phyloP scores from a whole-genome alignment of 106 monocot genomes.

The Platanthera guangdongensis region DNA sequence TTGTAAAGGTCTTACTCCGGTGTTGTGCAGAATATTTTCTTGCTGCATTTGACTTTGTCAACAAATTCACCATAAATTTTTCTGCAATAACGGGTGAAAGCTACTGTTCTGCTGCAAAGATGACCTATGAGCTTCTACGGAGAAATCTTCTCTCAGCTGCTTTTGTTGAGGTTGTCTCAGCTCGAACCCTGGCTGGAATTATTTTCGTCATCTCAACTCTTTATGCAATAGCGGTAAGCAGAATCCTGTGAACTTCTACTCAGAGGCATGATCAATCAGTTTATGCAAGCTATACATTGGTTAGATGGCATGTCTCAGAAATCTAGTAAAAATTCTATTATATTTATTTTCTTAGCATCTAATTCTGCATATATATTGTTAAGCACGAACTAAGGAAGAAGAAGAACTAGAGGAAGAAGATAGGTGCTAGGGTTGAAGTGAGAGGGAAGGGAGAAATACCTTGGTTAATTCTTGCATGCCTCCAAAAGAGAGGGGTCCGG shows the following conservation, averaged over 20 bases:
- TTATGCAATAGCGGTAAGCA: conserved; percentile 75
- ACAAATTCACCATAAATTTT: conserved; percentile 94
- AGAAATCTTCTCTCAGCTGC: conserved; percentile 89
- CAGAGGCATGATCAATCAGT: background rate
- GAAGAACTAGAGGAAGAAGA: no score
- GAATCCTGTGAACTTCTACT: background rate
- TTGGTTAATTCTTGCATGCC: no score
- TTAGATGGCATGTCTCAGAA: background rate
- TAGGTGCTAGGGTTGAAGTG: no score
- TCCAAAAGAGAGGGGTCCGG: no score
- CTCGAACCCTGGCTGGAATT: conserved; percentile 58
- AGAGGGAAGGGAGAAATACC: no score
- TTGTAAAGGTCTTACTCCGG: conserved; percentile 44
- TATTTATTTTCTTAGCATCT: no score
- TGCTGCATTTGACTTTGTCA: conserved; percentile 71
- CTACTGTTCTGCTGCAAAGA: conserved; percentile 82
- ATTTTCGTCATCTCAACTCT: conserved; percentile 69
- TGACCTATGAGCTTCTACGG: conserved; percentile 89
- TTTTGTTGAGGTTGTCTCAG: conserved; percentile 95
- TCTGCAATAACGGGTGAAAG: conserved; percentile 91
- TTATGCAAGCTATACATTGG: background rate
- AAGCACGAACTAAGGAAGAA: no score
- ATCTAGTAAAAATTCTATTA: background rate
- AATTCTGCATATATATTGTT: no score
- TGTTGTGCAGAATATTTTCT: conserved; percentile 66